Conservation (phyloP, 2,329 filamentous ascomycete genomes). For the Didymosphaeria variabile region DNA sequence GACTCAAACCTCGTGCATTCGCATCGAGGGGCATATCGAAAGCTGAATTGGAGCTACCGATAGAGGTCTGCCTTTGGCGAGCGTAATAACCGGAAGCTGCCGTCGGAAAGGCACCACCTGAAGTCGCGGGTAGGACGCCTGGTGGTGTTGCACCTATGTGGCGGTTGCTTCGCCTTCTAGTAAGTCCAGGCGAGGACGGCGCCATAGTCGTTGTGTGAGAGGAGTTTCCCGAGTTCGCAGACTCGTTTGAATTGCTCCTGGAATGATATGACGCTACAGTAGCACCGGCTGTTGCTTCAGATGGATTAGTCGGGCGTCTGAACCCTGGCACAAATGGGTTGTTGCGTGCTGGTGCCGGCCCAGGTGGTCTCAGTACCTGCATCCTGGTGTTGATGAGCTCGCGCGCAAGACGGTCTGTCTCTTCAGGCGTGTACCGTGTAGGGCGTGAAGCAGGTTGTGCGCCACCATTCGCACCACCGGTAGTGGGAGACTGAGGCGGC, state of each 20-base stretch:
- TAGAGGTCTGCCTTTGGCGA: slow-evolving; percentile 38
- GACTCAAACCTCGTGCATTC: slow-evolving; percentile 37
- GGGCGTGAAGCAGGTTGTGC: slow-evolving; percentile 32
- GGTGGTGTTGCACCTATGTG: slow-evolving; percentile 37
- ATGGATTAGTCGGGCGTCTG: slow-evolving; percentile 38
- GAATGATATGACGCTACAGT: slow-evolving; percentile 32
- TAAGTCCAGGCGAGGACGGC: slow-evolving; percentile 40
- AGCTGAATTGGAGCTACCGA: slow-evolving; percentile 24
- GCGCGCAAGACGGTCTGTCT: slow-evolving; percentile 44
- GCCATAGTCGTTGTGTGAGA: slow-evolving; percentile 37
- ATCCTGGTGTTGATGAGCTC: slow-evolving; percentile 49
- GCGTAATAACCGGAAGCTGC: slow-evolving; percentile 42
- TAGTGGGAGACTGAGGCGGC: slow-evolving; percentile 39
- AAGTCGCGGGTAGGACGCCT: slow-evolving; percentile 29
- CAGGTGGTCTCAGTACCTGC: slow-evolving; percentile 41
- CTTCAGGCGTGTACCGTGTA: slow-evolving; percentile 43
- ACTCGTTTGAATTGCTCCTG: slow-evolving; percentile 47
- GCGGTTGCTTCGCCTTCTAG: slow-evolving; percentile 48
- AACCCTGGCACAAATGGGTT: slow-evolving; percentile 48
- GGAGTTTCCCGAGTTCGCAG: slow-evolving; percentile 39
- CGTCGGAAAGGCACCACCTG: slow-evolving; percentile 35
- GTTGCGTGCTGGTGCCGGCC: slow-evolving; percentile 38
- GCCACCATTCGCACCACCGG: slow-evolving; percentile 25
- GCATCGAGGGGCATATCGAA: slow-evolving; percentile 41
- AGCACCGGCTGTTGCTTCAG: slow-evolving; percentile 21